Percentiles rank a stretch among this genome's conserved stretches.
Evolutionary conservation across 2,329 filamentous ascomycete genomes (phyloP).

Genomic region (Botrytis squamosa): DNA sequence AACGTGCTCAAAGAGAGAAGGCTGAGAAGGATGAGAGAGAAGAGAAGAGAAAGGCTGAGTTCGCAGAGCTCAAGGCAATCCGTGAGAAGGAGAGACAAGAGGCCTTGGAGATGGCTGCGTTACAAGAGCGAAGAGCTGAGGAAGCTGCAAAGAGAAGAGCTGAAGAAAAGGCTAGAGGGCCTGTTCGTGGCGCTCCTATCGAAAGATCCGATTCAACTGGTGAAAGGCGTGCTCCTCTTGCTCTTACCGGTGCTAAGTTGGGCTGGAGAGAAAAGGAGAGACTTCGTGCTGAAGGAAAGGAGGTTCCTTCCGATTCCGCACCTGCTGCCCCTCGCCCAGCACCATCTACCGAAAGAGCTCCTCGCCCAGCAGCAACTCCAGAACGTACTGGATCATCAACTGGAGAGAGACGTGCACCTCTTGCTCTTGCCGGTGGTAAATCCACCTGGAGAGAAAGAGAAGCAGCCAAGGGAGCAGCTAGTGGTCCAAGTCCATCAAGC

Average conservation of each 20-base stretch:
- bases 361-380: not conserved
- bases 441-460: constrained; percentile 59
- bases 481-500: not conserved
- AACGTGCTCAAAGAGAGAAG: constrained; percentile 76
- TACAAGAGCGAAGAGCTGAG: constrained; percentile 81
- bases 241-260: constrained; percentile 56
- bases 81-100: constrained; percentile 68
- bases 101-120: constrained; percentile 59
- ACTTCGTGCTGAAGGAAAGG: constrained; percentile 40
- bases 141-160: constrained; percentile 77
- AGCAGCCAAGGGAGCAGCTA: constrained; percentile 47
- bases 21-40: constrained; percentile 79
- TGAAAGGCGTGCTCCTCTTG: constrained; percentile 44
- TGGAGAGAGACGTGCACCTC: constrained; percentile 55
- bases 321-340: not conserved
- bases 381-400: constrained; percentile 52
- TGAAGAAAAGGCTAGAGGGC: constrained; percentile 49
- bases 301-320: constrained; percentile 25
- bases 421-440: constrained; percentile 60
- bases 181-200: constrained; percentile 45
- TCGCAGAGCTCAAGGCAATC: constrained; percentile 66
- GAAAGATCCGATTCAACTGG: constrained; percentile 40
- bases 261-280: constrained; percentile 74
- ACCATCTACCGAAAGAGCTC: not conserved
- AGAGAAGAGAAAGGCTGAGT: constrained; percentile 72